These are phyloP conservation scores for Hexamita inflata DNA, from an alignment of 208 protist species.

Conservation along the genomic window DNA sequence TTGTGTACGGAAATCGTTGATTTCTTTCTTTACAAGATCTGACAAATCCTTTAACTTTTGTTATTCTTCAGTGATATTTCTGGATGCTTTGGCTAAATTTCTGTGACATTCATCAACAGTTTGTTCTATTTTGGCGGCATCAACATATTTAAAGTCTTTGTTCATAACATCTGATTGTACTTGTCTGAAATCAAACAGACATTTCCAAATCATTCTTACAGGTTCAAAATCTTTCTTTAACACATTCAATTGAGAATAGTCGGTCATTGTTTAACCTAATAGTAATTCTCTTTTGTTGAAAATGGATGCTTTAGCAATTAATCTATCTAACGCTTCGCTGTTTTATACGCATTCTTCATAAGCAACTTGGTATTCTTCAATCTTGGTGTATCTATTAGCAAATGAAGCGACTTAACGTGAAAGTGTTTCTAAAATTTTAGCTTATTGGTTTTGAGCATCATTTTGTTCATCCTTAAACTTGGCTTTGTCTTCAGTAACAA, in stretches of 20 bases:
- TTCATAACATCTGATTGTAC: background rate
- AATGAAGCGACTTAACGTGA: background rate
- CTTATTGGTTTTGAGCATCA: background rate
- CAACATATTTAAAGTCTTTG: slow-evolving; percentile 1
- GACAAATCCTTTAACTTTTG: slow-evolving; percentile 56
- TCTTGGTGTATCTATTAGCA: background rate
- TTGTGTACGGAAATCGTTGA: slow-evolving; percentile 56
- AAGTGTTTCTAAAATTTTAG: slow-evolving; percentile 2
- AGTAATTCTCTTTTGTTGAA: slow-evolving; percentile 21
- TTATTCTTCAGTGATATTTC: slow-evolving; percentile 1
- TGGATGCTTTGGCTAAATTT: slow-evolving; percentile 3
- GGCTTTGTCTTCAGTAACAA: background rate
- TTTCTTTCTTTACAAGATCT: slow-evolving; percentile 67
- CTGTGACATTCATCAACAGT: background rate
- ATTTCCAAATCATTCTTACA: background rate
- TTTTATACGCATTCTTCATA: background rate
- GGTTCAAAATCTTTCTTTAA: slow-evolving; percentile 16
- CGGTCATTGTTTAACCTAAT: background rate
- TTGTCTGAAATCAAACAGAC: slow-evolving; percentile 1
- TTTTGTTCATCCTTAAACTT: slow-evolving; percentile 21
- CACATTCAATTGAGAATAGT: slow-evolving; percentile 8
- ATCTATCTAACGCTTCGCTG: background rate
- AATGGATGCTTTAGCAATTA: background rate
- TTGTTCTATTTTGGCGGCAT: slow-evolving; percentile 4
- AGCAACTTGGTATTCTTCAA: background rate